Conservation (phyloP, 2,329 filamentous ascomycete species). For the Trichoderma sp. region DNA sequence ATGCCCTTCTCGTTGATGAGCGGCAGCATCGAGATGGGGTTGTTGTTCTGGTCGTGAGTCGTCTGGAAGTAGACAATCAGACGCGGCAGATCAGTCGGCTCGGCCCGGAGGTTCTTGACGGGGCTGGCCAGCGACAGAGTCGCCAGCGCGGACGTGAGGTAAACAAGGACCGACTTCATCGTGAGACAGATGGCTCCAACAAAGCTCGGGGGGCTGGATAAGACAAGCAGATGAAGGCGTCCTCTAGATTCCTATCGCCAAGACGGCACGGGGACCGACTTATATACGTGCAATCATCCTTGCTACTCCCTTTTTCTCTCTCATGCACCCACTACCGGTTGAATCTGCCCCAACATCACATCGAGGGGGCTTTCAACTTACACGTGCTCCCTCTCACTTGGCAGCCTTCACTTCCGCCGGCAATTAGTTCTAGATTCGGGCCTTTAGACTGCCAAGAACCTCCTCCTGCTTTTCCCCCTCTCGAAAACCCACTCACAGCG, state of each 20-base stretch:
- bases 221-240: not conserved
- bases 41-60: constrained; percentile 39
- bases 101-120: constrained; percentile 6
- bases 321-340: not conserved
- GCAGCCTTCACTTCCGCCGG: not conserved
- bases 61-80: constrained; percentile 55
- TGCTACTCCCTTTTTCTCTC: not conserved
- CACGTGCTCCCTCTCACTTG: not conserved
- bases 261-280: not conserved
- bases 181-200: not conserved
- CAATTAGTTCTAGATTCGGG: not conserved
- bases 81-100: constrained; percentile 36
- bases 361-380: not conserved
- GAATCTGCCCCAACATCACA: not conserved
- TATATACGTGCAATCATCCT: not conserved
- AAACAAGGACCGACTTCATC: constrained; percentile 21
- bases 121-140: constrained; percentile 18
- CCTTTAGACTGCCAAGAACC: not conserved
- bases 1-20: constrained; percentile 43
- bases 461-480: not conserved
- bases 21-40: constrained; percentile 53
- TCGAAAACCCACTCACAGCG: not conserved
- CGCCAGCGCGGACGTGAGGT: constrained; percentile 18
- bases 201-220: not conserved
- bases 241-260: not conserved